Base-by-base conservation (phyloP, 352 stramenopile species). In the Globisporangium emineosum region DNA sequence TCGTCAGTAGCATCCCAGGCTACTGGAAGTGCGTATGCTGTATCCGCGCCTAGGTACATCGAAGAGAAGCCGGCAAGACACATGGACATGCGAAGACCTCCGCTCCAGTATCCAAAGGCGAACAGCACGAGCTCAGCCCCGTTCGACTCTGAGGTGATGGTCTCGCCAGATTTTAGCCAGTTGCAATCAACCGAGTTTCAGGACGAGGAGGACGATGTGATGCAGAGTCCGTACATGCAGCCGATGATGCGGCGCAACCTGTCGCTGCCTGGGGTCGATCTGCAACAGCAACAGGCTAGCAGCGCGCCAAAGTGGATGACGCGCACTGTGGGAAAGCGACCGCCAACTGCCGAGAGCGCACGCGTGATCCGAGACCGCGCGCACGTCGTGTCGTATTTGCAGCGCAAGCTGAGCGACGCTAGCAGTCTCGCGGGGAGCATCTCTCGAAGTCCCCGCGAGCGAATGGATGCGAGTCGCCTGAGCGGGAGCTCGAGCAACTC, bases 301-400 rank as follows among this genome's bases (percentile, higher is more conserved):
- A 42, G 37, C 19, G 47, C 52, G 50, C 43, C 60, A 17, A 53
- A 69, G 51, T 61, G 62, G 62, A 62, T 59, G 54, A n/a, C 37
- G 33, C 62, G 62, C 33, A 49, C 56, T 17, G 45, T 67, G 10
- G 54, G 51, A 9, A 67, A 67, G 32, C 62, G 62, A 1, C 62
- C 62, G 3, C 54, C 62, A 45, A 61, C 62, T 1, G 47, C 60
- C 19, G 83, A 93, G 17, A 89, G 75, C 29, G 78, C 81, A n/a
- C 79, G 85, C 33, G 69, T 84, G 51, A 84, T 94, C 23, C 85
- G 87, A n/a, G 87, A 96, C 13, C 85, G 87, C 3, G 87, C 85
- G 1, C 83, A 94, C n/a, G 85, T 96, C 42, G 64, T 96, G 35
- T 90, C 88, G 66, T 96, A 96, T 64, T 81, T 96, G 67, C 82